A percentile compares a stretch with the other conserved stretches of the same genome.
These are phyloP conservation scores for Candida quercuum DNA, from an alignment of 805 yeast genomes.

Conservation along the genomic window DNA sequence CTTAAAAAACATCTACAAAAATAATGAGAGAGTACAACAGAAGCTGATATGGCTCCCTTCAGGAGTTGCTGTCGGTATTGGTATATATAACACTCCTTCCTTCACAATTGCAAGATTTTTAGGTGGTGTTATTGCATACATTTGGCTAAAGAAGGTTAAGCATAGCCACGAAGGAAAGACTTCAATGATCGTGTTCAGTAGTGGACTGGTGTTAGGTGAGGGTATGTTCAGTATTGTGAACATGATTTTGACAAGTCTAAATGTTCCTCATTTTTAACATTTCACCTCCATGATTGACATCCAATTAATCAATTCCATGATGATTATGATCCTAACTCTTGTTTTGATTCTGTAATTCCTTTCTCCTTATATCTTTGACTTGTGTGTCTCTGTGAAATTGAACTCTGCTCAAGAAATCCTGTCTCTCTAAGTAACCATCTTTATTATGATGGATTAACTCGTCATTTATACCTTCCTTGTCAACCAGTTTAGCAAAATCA, in stretches of 20 bases:
- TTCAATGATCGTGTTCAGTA: conserved; percentile 77
- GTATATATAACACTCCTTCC: conserved; percentile 89
- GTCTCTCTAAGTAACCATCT: conserved; percentile 87
- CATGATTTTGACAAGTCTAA: conserved; percentile 68
- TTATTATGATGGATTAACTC: conserved; percentile 78
- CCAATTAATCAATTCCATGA: no score
- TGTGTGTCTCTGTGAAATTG: conserved; percentile 39
- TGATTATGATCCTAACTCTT: conserved; percentile 1
- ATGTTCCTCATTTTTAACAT: conserved; percentile 48
- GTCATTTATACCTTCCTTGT: conserved; percentile 75
- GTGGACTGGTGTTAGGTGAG: conserved; percentile 92
- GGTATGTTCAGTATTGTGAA: conserved; percentile 82
- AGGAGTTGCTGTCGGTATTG: conserved; percentile 97
- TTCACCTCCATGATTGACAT: background rate
- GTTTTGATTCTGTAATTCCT: conserved; percentile 25
- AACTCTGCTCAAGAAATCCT: conserved; percentile 79
- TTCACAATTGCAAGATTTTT: conserved; percentile 90
- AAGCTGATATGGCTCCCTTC: conserved; percentile 66
- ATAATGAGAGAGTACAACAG: conserved; percentile 28
- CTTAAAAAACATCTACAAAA: conserved; percentile 49
- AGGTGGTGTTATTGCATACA: conserved; percentile 71
- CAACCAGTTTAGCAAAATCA: conserved; percentile 95
- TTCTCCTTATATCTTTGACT: conserved; percentile 32
- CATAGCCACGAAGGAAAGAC: conserved; percentile 48
- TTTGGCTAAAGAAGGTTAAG: conserved; percentile 43